Base-by-base conservation (phyloP, 495 filamentous ascomycete genomes). In the Penicillium coprophilum region DNA sequence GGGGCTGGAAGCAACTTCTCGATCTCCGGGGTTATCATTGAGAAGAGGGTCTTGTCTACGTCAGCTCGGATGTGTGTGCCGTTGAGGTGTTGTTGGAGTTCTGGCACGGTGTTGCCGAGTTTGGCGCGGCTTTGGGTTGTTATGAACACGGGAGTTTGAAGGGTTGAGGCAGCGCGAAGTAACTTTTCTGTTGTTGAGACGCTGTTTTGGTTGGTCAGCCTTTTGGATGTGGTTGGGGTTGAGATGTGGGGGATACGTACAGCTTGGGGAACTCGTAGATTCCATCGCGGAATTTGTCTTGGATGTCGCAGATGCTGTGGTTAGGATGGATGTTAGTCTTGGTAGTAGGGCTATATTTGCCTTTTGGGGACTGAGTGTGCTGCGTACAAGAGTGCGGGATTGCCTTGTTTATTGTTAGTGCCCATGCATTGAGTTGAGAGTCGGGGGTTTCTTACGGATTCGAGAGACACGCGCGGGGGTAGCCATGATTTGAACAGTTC, bases 1-100 rank as follows among this genome's bases (percentile, higher is more conserved):
- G 55, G 64, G 3, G 66, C 63, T 2, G 64, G 72, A 30, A 76
- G 61, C 2, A 69, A 46, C 5, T 69, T 64, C 15, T 64, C 69
- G 24, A 85, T 70, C 19, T 81, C 76, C 0, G 75, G 72, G 0
- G 78, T 68, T 34, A 87, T 71, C 94, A 98, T 98, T 58, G 85
- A 89, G 79, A 97, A 98, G 20, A 83, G 79, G 1, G 91, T 91
- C 68, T 98, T 98, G 79, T 96, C 92, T 50, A 82, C 66, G 62
- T 87, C 75, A 40, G 80, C 84, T 46, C 70, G 72, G 47, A 77
- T 80, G 58, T 67, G 66, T 17, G 56, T 65, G 45, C 64, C 69
- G 24, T 50, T 63, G n/a, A 82, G 68, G 50, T 74, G 62, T 1
- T 70, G 53, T 10, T 68, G 43, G 0, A 95, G 81, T 59, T 96